Conservation (phyloP, 2,329 filamentous ascomycete genomes). For the Hirsutella thompsonii region DNA sequence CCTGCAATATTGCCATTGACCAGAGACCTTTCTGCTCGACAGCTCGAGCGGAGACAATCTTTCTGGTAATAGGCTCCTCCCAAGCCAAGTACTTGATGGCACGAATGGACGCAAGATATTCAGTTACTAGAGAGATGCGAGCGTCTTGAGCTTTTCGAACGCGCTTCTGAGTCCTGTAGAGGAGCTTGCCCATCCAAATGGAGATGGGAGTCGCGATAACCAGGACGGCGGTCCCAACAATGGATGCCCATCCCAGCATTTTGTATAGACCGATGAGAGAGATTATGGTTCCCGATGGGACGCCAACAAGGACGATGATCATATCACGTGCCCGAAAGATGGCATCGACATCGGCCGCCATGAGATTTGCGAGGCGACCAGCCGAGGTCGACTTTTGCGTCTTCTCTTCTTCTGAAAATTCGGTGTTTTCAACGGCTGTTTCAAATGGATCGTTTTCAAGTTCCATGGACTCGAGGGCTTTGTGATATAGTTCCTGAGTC, state of each 20-base stretch:
- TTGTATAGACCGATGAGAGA: constrained; percentile 38
- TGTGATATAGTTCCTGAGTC: constrained; percentile 45
- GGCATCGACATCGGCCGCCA: constrained; percentile 45
- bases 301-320: constrained; percentile 30
- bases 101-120: constrained; percentile 43
- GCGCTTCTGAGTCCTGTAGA: constrained; percentile 36
- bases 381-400: constrained; percentile 27
- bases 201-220: constrained; percentile 36
- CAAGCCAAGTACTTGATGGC: constrained; percentile 50
- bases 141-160: constrained; percentile 42
- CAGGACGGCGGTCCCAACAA: constrained; percentile 37
- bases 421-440: constrained; percentile 12
- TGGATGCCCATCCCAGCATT: constrained; percentile 41
- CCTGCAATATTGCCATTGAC: constrained; percentile 35
- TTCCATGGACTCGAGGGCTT: constrained; percentile 41
- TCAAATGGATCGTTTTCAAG: constrained; percentile 40
- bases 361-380: constrained; percentile 40
- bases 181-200: constrained; percentile 31
- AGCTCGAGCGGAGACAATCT: constrained; percentile 33
- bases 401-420: constrained; percentile 11
- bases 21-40: constrained; percentile 42
- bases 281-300: constrained; percentile 32
- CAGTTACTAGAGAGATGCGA: constrained; percentile 43
- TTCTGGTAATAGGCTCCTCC: constrained; percentile 39
- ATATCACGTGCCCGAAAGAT: constrained; percentile 38